A percentile compares a stretch with the other conserved stretches of the same genome.
Evolutionary conservation across 495 filamentous ascomycete genomes (phyloP).

Genomic region (Lentithecium fluviatile): DNA sequence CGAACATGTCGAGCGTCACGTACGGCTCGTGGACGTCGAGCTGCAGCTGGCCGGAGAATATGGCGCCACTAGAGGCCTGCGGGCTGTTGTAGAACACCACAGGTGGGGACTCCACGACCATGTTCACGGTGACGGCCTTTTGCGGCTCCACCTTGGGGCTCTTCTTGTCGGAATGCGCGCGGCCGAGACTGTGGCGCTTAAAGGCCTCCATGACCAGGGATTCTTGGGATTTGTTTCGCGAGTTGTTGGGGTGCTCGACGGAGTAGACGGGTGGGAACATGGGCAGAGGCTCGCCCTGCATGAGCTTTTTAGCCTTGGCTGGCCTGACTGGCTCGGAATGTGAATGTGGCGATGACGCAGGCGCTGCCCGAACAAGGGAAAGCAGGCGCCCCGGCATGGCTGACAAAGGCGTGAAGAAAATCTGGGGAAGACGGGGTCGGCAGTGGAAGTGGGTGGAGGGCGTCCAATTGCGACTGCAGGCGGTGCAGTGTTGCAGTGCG

Average conservation of each 20-base stretch:
- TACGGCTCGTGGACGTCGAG: constrained; percentile 64
- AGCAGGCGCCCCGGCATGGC: constrained; percentile 35
- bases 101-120: constrained; percentile 87
- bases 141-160: constrained; percentile 34
- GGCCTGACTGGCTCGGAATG: not conserved
- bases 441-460: too few species aligned
- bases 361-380: constrained; percentile 8
- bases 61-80: constrained; percentile 74
- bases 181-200: constrained; percentile 35
- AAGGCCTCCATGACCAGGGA: constrained; percentile 32
- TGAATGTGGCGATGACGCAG: constrained; percentile 22
- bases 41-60: constrained; percentile 81
- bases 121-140: constrained; percentile 61
- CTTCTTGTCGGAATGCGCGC: constrained; percentile 32
- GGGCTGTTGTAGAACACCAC: constrained; percentile 71
- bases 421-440: constrained; percentile 22
- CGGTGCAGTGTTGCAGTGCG: too few species aligned
- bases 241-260: constrained; percentile 19
- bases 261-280: constrained; percentile 30
- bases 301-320: constrained; percentile 13
- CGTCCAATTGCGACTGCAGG: constrained; percentile 16
- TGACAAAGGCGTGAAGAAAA: constrained; percentile 17
- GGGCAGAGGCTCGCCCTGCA: not conserved
- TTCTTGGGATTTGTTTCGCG: constrained; percentile 19
- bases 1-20: constrained; percentile 66